Evolutionary conservation across 2,329 filamentous ascomycete species (phyloP), one percentile per base, ranked within the genome.

Genomic region (Hypoxylon sp.): DNA sequence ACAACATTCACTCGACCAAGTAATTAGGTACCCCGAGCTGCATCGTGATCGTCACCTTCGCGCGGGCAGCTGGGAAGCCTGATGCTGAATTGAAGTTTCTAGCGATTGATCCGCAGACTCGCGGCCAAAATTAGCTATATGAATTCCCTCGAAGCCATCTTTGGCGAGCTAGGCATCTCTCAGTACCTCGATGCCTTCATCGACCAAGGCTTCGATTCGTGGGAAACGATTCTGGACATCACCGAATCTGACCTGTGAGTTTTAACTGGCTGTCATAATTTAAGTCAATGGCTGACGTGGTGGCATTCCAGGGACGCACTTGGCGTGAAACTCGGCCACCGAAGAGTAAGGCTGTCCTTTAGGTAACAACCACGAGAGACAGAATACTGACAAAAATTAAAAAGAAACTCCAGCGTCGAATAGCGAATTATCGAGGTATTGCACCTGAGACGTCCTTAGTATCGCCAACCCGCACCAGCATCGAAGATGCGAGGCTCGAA

Each of bases 211-310:
- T 96, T 96, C 78, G 93, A 96, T 79, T 89, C 90, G 10, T 95
- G 93, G 93, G 91, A 94, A 35, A 94, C 91, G 0, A 90, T 95
- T 61, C 84, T 94, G 55, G 92, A 95, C 76, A 94, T 96, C 59
- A 94, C 92, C 67, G 93, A 95, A 80, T 92, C 91, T 24, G 93
- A 96, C 76, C 84, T 96, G 91, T 94, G 80, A 78, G 90, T 81
- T 22, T 22, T 31, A n/a, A n/a, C 48, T 54, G 9, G 53, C 24
- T 33, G 14, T 55, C 11, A 3, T 47, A 24, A 24, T 24, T 54
- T 13, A 3, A 44, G 51, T 57, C 54, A 51, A 51, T 65, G 44
- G 64, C 71, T 74, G 67, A 74, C 66, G 13, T 59, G 19, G 51
- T 24, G 24, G 24, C 33, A 51, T 47, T 54, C 19, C 65, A 93